Conservation (phyloP, 1,284 basidiomycete species). For the Cutaneotrichosporon mucoides region DNA sequence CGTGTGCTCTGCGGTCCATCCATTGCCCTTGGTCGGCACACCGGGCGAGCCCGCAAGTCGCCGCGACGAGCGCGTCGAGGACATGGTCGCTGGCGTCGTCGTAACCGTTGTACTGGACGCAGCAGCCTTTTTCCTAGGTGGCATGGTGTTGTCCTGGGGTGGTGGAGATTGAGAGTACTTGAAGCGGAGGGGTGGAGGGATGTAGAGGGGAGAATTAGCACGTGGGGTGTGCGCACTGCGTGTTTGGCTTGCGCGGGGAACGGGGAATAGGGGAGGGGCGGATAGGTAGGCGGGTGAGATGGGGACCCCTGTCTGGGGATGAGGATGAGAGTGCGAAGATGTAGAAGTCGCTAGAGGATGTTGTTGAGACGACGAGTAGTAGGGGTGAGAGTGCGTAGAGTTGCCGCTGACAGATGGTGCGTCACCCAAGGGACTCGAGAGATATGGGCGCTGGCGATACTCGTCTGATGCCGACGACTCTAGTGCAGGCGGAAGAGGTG, state of each 20-base stretch:
- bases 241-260: conserved; percentile 1
- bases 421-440: conserved; percentile 22
- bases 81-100: conserved; percentile 16
- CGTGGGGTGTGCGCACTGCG: background rate
- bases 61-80: conserved; percentile 18
- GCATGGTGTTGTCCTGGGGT: conserved; percentile 24
- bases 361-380: background rate
- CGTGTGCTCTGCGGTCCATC: conserved; percentile 45
- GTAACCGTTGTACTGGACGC: conserved; percentile 24
- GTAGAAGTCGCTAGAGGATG: conserved; percentile 3
- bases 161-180: conserved; percentile 39
- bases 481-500: conserved; percentile 9
- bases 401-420: conserved; percentile 4
- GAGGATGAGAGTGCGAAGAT: conserved; percentile 4
- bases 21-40: conserved; percentile 24
- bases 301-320: conserved; percentile 6
- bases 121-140: conserved; percentile 35
- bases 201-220: conserved; percentile 30
- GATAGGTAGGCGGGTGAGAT: conserved; percentile 15
- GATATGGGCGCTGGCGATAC: conserved; percentile 11
- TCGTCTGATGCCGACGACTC: conserved; percentile 2
- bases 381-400: background rate
- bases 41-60: conserved; percentile 8
- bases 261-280: conserved; percentile 10
- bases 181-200: conserved; percentile 43